A percentile compares a stretch with the other conserved stretches of the same genome.
Conservation (phyloP, 2,329 filamentous ascomycete species). For the Trichothecium sympodiale region DNA sequence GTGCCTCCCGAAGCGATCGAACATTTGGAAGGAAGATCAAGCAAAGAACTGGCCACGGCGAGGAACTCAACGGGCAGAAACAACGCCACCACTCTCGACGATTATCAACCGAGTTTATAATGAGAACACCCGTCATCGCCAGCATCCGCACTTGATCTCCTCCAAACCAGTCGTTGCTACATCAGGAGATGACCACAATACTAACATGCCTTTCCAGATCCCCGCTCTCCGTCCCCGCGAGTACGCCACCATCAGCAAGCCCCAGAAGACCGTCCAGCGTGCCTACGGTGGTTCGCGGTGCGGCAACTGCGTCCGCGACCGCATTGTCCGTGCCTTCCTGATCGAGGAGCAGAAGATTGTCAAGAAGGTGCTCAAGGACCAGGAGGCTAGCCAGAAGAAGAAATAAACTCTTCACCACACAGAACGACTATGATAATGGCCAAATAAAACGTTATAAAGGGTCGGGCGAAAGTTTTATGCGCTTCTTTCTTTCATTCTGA, state of each 20-base stretch:
- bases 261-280: constrained; percentile 98
- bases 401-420: constrained; percentile 39
- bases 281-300: constrained; percentile 98
- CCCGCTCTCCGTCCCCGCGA: constrained; percentile 96
- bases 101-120: too few relatives aligned
- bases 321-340: constrained; percentile 94
- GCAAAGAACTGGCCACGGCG: too few relatives aligned
- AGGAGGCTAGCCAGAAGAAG: constrained; percentile 63
- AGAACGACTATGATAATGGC: too few relatives aligned
- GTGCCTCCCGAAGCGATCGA: constrained; percentile 30
- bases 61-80: too few relatives aligned
- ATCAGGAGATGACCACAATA: not conserved
- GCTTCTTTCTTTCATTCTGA: too few relatives aligned
- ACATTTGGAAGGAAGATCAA: too few relatives aligned
- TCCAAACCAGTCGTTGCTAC: not conserved
- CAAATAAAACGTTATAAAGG: too few relatives aligned
- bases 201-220: constrained; percentile 41
- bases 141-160: not conserved
- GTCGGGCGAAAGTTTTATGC: too few relatives aligned
- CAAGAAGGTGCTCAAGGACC: constrained; percentile 99
- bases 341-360: constrained; percentile 99
- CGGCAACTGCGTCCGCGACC: constrained; percentile 96
- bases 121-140: not conserved
- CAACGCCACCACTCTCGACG: too few relatives aligned
- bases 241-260: constrained; percentile 93